Percentiles rank a stretch among this genome's conserved stretches.
phyloP scores from a whole-genome alignment of 1,139 yeast genomes.

The Yamadazyma kanchanaburiensis region DNA sequence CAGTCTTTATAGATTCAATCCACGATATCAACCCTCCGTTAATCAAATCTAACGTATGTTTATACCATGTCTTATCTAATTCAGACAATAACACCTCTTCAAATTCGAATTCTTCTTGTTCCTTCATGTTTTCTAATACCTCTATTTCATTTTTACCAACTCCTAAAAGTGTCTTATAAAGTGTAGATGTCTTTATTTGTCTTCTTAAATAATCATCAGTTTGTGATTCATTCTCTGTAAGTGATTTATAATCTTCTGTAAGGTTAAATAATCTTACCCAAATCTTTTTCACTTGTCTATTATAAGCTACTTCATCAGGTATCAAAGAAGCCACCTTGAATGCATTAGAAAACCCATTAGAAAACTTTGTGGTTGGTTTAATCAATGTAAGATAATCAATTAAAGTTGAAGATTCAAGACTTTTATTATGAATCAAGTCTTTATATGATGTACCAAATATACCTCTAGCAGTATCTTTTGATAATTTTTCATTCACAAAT shows the following conservation, averaged over 20 bases:
- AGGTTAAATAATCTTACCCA: conserved; percentile 63
- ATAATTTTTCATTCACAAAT: conserved; percentile 13
- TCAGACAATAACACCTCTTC: conserved; percentile 10
- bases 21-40: too few species aligned
- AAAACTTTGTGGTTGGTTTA: conserved; percentile 25
- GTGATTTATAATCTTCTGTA: conserved; percentile 55
- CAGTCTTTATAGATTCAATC: conserved; percentile 22
- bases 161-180: conserved; percentile 42
- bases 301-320: conserved; percentile 21
- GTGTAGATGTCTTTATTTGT: conserved; percentile 37
- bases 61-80: conserved; percentile 15
- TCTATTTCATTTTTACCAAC: conserved; percentile 10
- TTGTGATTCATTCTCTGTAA: conserved; percentile 37
- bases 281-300: conserved; percentile 28
- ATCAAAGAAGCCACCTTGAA: conserved; percentile 30
- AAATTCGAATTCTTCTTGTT: conserved; percentile 11
- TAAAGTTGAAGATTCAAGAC: conserved; percentile 44
- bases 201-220: conserved; percentile 43
- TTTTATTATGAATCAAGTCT: conserved; percentile 33
- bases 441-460: conserved; percentile 29
- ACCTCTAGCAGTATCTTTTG: conserved; percentile 11
- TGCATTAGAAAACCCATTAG: conserved; percentile 32
- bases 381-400: conserved; percentile 57
- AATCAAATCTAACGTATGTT: too few species aligned
- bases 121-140: conserved; percentile 11